phyloP scores from a whole-genome alignment of 768 basidiomycete species.

The Serendipita sp. region DNA sequence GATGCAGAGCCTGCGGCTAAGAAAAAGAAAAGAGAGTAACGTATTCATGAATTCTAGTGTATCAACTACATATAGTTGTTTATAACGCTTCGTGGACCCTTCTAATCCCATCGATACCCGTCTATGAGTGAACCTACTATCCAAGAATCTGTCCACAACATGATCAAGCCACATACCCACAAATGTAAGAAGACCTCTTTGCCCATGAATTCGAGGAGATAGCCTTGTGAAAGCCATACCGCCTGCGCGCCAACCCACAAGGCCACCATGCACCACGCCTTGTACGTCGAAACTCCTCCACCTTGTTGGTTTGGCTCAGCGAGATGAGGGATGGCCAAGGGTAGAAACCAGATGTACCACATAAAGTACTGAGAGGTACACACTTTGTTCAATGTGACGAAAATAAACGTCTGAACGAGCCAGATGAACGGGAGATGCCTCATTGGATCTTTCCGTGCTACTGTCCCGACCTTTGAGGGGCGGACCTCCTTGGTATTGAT shows the following conservation, averaged over 20 bases:
- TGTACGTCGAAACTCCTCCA: conserved; percentile 26
- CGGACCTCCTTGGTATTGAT: not conserved
- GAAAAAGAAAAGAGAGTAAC: conserved; percentile 14
- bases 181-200: conserved; percentile 53
- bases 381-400: conserved; percentile 97
- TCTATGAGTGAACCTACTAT: conserved; percentile 36
- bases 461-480: not conserved
- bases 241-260: conserved; percentile 66
- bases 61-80: too few species aligned
- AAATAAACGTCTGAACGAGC: conserved; percentile 81
- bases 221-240: conserved; percentile 83
- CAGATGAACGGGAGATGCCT: conserved; percentile 63
- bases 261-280: conserved; percentile 27
- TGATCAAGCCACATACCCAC: conserved; percentile 65
- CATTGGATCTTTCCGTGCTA: conserved; percentile 12
- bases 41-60: not conserved
- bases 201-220: conserved; percentile 77
- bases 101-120: not conserved
- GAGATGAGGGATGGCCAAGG: conserved; percentile 59
- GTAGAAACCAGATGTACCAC: conserved; percentile 87
- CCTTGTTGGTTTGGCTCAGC: conserved; percentile 13
- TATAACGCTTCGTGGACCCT: too few species aligned
- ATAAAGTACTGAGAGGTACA: conserved; percentile 98
- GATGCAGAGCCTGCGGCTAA: conserved; percentile 15
- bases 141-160: conserved; percentile 67